Base-by-base conservation (phyloP, 2,329 filamentous ascomycete genomes). In the Colletotrichum godetiae region DNA sequence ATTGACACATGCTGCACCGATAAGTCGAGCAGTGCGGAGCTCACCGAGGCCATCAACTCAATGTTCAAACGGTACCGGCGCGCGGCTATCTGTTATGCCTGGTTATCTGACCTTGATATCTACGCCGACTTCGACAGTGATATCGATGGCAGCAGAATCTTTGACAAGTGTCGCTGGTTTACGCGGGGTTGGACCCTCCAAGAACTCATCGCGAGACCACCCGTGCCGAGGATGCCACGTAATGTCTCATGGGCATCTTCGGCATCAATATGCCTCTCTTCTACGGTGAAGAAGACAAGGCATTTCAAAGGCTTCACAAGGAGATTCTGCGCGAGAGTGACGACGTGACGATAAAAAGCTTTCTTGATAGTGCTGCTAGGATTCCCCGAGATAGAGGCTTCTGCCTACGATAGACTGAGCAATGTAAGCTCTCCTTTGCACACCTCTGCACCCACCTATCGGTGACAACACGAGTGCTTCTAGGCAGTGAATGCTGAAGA, bases 181-280 rank as follows among this genome's bases (percentile, higher is more conserved):
- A 29, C n/a, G 13, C 27, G 66, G 19, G 60, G 56, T 5, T 69
- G 67, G 67, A 58, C 63, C 3, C 27, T 58, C 3, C 66, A 68
- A n/a, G 59, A 58, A 12, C 29, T 52, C 12, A 49, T 64, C 13
- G 60, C 67, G 8, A 72, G 56, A 79, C 76, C 1, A 77, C 73
- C 0, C 68, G 76, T 1, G 4, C 52, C 49, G 74, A 79, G 59
- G 78, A 81, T 63, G 49, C 57, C 5, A 77, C 78, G 1, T 80
- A 80, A 46, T 77, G 76, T 19, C 68, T 80, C 5, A 29, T 80
- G 11, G 79, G 79, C 12, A 61, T 81, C 10, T 79, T 80, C 22
- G 59, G 74, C 52, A 64, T 80, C 27, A 78, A 75, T 24, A 80
- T 81, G 76, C 73, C 77, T 1, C 59, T 77, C 12, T 68, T 76